These are phyloP conservation scores for Myriosclerotinia scirpicola DNA, from an alignment of 2,329 filamentous ascomycete genomes.

Conservation along the genomic window DNA sequence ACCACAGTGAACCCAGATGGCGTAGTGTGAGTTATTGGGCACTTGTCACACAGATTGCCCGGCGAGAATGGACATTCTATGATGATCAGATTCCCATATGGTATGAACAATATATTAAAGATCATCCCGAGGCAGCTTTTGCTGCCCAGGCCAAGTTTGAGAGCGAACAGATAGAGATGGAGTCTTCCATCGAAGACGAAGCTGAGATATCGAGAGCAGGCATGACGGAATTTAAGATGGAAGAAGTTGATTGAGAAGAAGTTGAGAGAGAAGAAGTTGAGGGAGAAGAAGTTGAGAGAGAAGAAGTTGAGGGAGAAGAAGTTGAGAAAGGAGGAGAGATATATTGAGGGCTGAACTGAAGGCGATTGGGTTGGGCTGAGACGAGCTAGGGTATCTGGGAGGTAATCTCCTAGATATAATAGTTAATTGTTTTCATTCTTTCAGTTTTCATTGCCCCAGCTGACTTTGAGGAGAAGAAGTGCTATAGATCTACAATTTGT, in stretches of 20 bases:
- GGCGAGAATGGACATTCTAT: slow-evolving; percentile 5
- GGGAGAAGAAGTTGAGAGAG: not conserved
- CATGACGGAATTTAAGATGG: not conserved
- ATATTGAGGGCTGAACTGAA: not conserved
- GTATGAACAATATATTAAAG: not conserved
- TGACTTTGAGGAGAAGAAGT: not conserved
- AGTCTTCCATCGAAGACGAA: not conserved
- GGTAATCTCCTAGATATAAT: not conserved
- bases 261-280: not conserved
- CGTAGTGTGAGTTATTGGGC: no score
- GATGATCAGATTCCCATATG: not conserved
- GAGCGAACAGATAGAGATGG: not conserved
- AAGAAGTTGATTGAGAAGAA: not conserved
- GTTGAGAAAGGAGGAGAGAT: not conserved
- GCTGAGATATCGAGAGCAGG: not conserved
- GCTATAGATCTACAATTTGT: not conserved
- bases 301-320: not conserved
- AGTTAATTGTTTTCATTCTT: not conserved
- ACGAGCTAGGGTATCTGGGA: not conserved
- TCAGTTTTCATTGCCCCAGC: not conserved
- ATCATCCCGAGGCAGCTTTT: not conserved
- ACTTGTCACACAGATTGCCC: not conserved
- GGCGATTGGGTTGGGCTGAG: not conserved
- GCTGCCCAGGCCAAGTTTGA: not conserved
- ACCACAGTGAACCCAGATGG: not conserved